These are phyloP conservation scores for Pythium myriotylum DNA, from an alignment of 352 stramenopile genomes.

Conservation along the genomic window DNA sequence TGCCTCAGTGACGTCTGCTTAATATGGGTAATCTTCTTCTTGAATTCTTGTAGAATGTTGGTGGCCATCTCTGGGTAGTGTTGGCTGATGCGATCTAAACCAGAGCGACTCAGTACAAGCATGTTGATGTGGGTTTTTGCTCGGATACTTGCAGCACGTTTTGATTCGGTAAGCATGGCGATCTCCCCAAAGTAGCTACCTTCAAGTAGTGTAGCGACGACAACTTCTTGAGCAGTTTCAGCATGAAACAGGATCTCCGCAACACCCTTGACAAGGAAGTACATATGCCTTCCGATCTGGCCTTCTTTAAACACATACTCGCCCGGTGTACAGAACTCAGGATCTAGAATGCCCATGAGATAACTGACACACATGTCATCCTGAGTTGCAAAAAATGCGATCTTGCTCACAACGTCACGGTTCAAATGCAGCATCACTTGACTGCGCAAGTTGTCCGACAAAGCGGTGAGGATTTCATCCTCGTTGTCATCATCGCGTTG, in stretches of 20 bases:
- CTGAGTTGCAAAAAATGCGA: slow-evolving; percentile 77
- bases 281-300: slow-evolving; percentile 80
- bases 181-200: slow-evolving; percentile 85
- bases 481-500: slow-evolving; percentile 77
- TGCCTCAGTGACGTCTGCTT: slow-evolving; percentile 49
- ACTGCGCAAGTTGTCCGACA: slow-evolving; percentile 76
- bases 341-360: slow-evolving; percentile 78
- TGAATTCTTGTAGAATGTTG: slow-evolving; percentile 75
- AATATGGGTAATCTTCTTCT: slow-evolving; percentile 82
- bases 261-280: slow-evolving; percentile 78
- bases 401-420: slow-evolving; percentile 82
- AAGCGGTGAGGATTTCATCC: slow-evolving; percentile 61
- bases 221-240: slow-evolving; percentile 47
- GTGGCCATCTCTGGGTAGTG: slow-evolving; percentile 84
- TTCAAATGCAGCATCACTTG: slow-evolving; percentile 81
- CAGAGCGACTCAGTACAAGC: slow-evolving; percentile 73
- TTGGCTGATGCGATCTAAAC: slow-evolving; percentile 68
- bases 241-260: slow-evolving; percentile 77
- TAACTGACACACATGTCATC: slow-evolving; percentile 84
- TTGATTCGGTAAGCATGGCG: slow-evolving; percentile 80
- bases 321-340: slow-evolving; percentile 75
- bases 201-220: slow-evolving; percentile 65
- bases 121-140: slow-evolving; percentile 82
- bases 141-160: slow-evolving; percentile 75
- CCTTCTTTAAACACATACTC: slow-evolving; percentile 88